phyloP scores from a whole-genome alignment of 768 basidiomycete genomes.

The Pleurotus ostreatus region DNA sequence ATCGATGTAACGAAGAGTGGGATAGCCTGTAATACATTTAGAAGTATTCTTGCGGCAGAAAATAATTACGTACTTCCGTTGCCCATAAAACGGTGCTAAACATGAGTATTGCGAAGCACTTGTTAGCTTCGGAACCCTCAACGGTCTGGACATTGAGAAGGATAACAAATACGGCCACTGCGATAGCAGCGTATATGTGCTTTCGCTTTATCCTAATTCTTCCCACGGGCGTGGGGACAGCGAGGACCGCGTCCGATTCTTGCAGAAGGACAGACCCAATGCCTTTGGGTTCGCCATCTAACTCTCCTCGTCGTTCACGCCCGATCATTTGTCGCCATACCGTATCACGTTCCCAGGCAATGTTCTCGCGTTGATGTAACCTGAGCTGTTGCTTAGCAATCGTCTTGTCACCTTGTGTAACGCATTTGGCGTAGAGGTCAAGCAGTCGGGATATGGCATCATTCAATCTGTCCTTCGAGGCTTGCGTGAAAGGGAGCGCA shows the following conservation, averaged over 20 bases:
- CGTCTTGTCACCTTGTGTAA: slow-evolving; percentile 64
- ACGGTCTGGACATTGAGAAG: slow-evolving; percentile 62
- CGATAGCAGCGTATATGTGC: slow-evolving; percentile 52
- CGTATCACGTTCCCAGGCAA: slow-evolving; percentile 97
- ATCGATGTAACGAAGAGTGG: slow-evolving; percentile 97
- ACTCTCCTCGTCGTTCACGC: slow-evolving; percentile 67
- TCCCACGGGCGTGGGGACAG: slow-evolving; percentile 65
- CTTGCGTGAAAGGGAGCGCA: slow-evolving; percentile 62
- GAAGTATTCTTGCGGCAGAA: neutral
- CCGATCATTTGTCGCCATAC: slow-evolving; percentile 97
- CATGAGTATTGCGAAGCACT: slow-evolving; percentile 84
- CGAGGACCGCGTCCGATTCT: slow-evolving; percentile 41
- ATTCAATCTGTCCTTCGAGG: slow-evolving; percentile 60
- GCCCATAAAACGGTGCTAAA: slow-evolving; percentile 96
- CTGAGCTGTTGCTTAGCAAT: slow-evolving; percentile 79
- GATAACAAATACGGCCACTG: slow-evolving; percentile 51
- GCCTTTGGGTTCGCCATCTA: slow-evolving; percentile 21
- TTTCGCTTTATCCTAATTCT: slow-evolving; percentile 61
- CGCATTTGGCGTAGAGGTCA: slow-evolving; percentile 80
- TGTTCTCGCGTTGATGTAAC: slow-evolving; percentile 85
- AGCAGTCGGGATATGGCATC: slow-evolving; percentile 55
- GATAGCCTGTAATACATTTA: slow-evolving; percentile 62
- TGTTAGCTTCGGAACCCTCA: slow-evolving; percentile 69
- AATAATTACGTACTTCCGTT: slow-evolving; percentile 64
- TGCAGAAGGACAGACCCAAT: slow-evolving; percentile 44